Base-by-base conservation (phyloP, 768 basidiomycete genomes). In the Gloeopeniophorella convolvens region DNA sequence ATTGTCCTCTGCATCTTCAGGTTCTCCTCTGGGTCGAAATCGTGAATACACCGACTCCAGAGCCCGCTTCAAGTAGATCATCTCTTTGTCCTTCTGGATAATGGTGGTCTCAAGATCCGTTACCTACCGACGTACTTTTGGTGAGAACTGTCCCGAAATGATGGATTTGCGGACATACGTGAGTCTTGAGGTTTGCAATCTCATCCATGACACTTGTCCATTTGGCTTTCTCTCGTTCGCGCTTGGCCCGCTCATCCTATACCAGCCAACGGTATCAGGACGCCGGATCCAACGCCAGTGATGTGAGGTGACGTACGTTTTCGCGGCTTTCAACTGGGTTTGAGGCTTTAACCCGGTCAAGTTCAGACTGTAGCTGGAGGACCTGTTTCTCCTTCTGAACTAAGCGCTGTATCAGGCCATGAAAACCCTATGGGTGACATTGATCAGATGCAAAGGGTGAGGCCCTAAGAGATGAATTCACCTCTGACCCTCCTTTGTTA, bases 381-480 rank as follows among this genome's bases (percentile, higher is more conserved):
- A 90, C 86, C 64, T 92, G 80, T 60, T 86, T 89, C 69, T 96
- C 92, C 63, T 91, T 92, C 63, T 82, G 77, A 3, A 85, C 78
- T 13, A 94, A 72, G 9, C 88, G 80, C 60, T 90, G 88, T 8
- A 91, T 79, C 16, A 94, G 62, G 1, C 86, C 88, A 54, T 80
- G 76, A 49, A 85, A 74, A 55, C 76, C 82, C 77, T 85, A 67
- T 37, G 50, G 52, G n/a, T 10, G 59, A 52, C 51, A 57, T 35
- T 41, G 39, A 41, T 20, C 8, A 39, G 3, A 26, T 16, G 33
- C 45, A n/a, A 37, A 41, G 24, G 12, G 15, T n/a, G 33, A 23
- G n/a, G n/a, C n/a, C n/a, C n/a, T 21, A 48, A 18, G 32, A 18
- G 9, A 5, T n/a, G 12, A 23, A 54, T 69, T 42, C 59, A 78